These are phyloP conservation scores for Lactifluus subvellereus DNA, from an alignment of 768 basidiomycete species.

Conservation along the genomic window DNA sequence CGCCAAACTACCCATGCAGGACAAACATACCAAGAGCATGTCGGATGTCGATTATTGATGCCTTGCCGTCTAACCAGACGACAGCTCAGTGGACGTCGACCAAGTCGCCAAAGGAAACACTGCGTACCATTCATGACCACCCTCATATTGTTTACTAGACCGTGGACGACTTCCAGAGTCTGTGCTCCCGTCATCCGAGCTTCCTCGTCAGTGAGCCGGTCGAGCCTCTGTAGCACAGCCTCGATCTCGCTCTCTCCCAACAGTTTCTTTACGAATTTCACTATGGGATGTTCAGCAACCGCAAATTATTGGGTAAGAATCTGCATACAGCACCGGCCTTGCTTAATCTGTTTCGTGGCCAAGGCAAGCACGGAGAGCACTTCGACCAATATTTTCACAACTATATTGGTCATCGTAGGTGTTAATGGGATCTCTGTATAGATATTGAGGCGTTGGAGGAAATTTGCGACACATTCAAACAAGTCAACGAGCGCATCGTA, in stretches of 20 bases:
- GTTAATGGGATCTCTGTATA: background rate
- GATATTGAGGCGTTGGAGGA: background rate
- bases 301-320: background rate
- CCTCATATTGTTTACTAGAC: background rate
- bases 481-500: background rate
- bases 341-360: background rate
- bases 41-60: background rate
- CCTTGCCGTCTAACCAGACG: background rate
- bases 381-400: background rate
- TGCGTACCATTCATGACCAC: background rate
- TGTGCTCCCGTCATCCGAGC: background rate
- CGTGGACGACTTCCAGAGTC: background rate
- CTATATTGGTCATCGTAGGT: background rate
- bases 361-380: background rate
- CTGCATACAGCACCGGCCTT: background rate
- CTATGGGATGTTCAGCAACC: background rate
- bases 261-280: background rate
- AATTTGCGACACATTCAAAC: background rate
- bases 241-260: background rate
- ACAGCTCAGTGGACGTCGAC: background rate
- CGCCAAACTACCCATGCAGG: background rate
- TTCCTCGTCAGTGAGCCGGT: background rate
- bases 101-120: background rate
- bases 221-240: background rate
- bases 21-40: background rate